These are phyloP conservation scores for Phialophora chinensis DNA, from an alignment of 2,329 filamentous ascomycete species.

Conservation along the genomic window DNA sequence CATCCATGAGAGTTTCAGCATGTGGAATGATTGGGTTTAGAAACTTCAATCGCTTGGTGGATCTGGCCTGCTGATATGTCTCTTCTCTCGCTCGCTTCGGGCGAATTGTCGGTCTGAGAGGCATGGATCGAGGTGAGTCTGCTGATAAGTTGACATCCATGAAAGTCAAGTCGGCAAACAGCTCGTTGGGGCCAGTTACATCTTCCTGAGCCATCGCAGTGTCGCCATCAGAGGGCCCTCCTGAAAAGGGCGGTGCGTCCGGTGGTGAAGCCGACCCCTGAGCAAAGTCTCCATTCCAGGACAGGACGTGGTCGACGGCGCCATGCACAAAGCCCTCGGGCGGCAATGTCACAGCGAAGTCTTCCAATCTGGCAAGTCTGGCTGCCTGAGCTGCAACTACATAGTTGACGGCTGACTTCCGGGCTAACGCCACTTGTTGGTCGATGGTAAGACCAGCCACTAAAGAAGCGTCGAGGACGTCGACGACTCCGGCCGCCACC, in stretches of 20 bases:
- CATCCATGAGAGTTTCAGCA: neutral
- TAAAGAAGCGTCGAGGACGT: neutral
- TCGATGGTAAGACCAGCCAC: neutral
- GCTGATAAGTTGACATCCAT: neutral
- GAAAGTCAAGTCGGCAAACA: neutral
- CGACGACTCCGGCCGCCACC: neutral
- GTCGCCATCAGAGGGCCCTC: neutral
- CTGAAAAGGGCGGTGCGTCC: neutral
- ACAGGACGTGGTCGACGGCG: slow-evolving; percentile 9
- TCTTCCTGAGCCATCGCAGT: neutral
- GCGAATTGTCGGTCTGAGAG: neutral
- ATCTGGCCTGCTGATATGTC: neutral
- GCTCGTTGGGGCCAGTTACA: neutral
- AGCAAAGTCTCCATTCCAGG: slow-evolving; percentile 6
- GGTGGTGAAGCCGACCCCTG: neutral
- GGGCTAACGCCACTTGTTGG: neutral
- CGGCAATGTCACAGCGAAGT: neutral
- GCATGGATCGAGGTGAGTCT: neutral
- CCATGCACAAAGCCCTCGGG: neutral
- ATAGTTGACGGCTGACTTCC: slow-evolving; percentile 7
- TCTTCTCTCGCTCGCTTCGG: neutral
- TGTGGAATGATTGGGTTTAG: neutral
- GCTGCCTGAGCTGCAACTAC: slow-evolving; percentile 1
- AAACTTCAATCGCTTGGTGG: slow-evolving; percentile 7
- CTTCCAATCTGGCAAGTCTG: slow-evolving; percentile 3